A percentile compares a stretch with the other conserved stretches of the same genome.
Evolutionary conservation across 495 filamentous ascomycete species (phyloP).

Genomic region (Daldinia loculata): DNA sequence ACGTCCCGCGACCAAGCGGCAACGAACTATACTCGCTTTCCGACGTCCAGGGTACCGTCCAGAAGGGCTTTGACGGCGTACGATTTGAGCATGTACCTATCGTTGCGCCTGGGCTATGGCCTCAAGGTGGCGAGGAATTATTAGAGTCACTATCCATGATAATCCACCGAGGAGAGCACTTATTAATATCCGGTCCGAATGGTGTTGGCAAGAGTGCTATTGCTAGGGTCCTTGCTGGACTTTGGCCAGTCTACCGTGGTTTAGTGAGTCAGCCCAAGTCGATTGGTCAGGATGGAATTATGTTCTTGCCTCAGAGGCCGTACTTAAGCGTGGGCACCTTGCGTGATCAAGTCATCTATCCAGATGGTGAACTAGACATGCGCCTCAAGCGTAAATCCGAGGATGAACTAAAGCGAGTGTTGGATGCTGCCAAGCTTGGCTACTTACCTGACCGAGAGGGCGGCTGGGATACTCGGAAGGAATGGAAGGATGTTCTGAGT

Average conservation of each 20-base stretch:
- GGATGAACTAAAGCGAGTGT: constrained; percentile 72
- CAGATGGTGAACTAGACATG: constrained; percentile 95
- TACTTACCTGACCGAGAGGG: constrained; percentile 93
- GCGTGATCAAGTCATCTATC: constrained; percentile 97
- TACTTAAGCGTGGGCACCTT: constrained; percentile 96
- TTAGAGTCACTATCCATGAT: constrained; percentile 87
- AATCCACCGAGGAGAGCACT: constrained; percentile 87
- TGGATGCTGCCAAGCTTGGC: constrained; percentile 84
- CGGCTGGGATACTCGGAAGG: constrained; percentile 95
- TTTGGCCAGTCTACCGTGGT: constrained; percentile 95
- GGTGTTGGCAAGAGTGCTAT: constrained; percentile 94
- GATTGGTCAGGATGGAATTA: constrained; percentile 87
- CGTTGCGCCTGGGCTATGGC: constrained; percentile 84
- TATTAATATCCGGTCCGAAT: constrained; percentile 94
- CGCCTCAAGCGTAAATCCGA: constrained; percentile 79
- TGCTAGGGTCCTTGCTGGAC: constrained; percentile 85
- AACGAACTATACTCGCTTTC: constrained; percentile 86
- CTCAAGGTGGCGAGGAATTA: constrained; percentile 89
- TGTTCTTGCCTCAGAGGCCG: constrained; percentile 96
- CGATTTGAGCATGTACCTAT: constrained; percentile 93
- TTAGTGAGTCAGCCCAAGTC: constrained; percentile 85
- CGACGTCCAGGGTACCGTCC: constrained; percentile 90
- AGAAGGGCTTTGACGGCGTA: constrained; percentile 93
- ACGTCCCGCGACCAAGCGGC: constrained; percentile 72
- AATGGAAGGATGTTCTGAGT: constrained; percentile 97